A percentile compares a stretch with the other conserved stretches of the same genome.
Evolutionary conservation across 164 flowering plant species (phyloP).

Genomic region (Umbilicus rupestris): DNA sequence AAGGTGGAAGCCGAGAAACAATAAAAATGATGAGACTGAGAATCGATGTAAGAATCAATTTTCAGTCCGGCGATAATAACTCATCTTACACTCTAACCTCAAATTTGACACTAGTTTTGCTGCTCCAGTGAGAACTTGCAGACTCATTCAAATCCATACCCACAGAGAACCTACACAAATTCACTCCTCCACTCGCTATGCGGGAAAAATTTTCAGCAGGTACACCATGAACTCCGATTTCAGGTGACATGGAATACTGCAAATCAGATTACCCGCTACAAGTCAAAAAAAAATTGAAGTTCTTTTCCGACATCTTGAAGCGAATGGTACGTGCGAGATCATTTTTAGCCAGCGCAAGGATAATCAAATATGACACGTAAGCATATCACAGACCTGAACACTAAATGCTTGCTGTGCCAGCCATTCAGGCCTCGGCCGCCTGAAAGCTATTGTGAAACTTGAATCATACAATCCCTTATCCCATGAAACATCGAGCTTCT

Average conservation of each 20-base stretch:
- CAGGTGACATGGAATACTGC: slow-evolving; percentile 83
- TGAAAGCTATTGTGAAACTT: slow-evolving; percentile 54
- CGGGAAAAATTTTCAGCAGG: slow-evolving; percentile 79
- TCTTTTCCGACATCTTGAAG: neutral
- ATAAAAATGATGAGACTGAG: neutral
- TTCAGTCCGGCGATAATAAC: neutral
- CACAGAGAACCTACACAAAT: slow-evolving; percentile 59
- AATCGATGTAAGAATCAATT: neutral
- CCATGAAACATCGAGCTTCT: slow-evolving; percentile 84
- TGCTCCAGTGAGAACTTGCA: slow-evolving; percentile 73
- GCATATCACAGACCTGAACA: slow-evolving; percentile 42
- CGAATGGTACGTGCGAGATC: neutral
- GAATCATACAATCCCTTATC: slow-evolving; percentile 90
- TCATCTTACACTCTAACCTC: slow-evolving; percentile 42
- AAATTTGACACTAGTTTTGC: slow-evolving; percentile 72
- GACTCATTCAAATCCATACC: slow-evolving; percentile 82
- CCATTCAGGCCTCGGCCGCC: slow-evolving; percentile 83
- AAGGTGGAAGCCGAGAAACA: neutral
- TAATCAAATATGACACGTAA: neutral
- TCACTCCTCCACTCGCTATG: slow-evolving; percentile 77
- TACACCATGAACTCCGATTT: slow-evolving; percentile 71
- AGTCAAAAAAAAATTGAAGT: neutral
- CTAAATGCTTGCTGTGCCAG: slow-evolving; percentile 71
- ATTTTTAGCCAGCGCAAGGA: neutral
- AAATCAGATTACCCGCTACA: neutral